A percentile compares a stretch with the other conserved stretches of the same genome.
These are phyloP conservation scores for Phenoliferia sp. DNA, from an alignment of 1,284 basidiomycete genomes.

Conservation along the genomic window DNA sequence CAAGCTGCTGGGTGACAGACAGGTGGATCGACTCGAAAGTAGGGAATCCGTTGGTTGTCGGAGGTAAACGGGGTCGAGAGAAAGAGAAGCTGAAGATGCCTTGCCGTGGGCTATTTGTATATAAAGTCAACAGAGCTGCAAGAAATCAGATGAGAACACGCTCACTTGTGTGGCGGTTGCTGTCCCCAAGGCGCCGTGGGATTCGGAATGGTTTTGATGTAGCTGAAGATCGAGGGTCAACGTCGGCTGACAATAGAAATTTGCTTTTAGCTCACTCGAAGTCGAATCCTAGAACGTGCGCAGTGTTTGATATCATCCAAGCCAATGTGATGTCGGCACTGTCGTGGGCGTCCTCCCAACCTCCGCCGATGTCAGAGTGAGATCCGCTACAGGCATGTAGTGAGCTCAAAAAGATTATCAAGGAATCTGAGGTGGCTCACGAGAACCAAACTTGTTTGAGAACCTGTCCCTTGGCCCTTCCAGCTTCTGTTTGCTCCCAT, in stretches of 20 bases:
- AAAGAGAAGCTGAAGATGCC: not conserved
- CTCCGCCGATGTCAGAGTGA: slow-evolving; percentile 38
- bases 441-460: slow-evolving; percentile 40
- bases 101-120: not conserved
- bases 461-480: slow-evolving; percentile 28
- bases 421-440: not conserved
- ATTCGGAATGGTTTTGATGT: not conserved
- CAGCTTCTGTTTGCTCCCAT: slow-evolving; percentile 30
- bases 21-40: not conserved
- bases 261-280: not conserved
- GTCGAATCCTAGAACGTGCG: not conserved
- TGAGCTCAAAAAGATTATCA: not conserved
- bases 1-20: not conserved
- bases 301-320: slow-evolving; percentile 38
- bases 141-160: not conserved
- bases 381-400: slow-evolving; percentile 18
- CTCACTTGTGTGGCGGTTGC: not conserved
- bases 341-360: slow-evolving; percentile 35
- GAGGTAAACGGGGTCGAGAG: not conserved
- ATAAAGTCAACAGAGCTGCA: not conserved
- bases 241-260: not conserved
- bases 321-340: slow-evolving; percentile 37
- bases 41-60: not conserved
- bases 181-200: not conserved
- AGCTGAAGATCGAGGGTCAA: not conserved